Percentiles rank a stretch among this genome's conserved stretches.
Conservation (phyloP, 768 basidiomycete genomes). For the Amanita brunnescens region DNA sequence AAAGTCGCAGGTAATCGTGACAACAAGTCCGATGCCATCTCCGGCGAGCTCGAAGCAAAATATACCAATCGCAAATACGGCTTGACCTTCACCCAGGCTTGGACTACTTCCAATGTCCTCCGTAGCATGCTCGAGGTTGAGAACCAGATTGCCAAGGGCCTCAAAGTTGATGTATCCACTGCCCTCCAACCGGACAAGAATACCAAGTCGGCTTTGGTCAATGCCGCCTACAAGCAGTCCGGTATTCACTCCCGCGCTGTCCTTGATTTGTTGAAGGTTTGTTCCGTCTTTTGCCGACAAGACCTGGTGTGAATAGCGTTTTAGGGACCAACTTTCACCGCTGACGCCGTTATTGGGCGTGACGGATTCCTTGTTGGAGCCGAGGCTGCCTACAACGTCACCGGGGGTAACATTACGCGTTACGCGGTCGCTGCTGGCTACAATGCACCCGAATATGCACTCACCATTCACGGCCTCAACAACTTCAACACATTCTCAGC, state of each 20-base stretch:
- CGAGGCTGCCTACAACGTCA: slow-evolving; percentile 96
- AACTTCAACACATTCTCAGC: slow-evolving; percentile 92
- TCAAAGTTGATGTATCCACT: slow-evolving; percentile 89
- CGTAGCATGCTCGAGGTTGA: slow-evolving; percentile 90
- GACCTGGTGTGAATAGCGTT: not conserved
- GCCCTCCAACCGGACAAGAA: slow-evolving; percentile 82
- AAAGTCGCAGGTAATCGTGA: slow-evolving; percentile 83
- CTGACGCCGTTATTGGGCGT: slow-evolving; percentile 91
- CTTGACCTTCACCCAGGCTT: slow-evolving; percentile 87
- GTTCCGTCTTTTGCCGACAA: slow-evolving; percentile 13
- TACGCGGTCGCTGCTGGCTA: slow-evolving; percentile 91
- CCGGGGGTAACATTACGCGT: slow-evolving; percentile 83
- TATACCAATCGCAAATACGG: slow-evolving; percentile 89
- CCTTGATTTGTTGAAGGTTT: slow-evolving; percentile 91
- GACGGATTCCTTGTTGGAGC: slow-evolving; percentile 96
- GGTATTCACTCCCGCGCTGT: slow-evolving; percentile 86
- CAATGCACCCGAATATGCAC: slow-evolving; percentile 92
- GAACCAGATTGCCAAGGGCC: slow-evolving; percentile 93
- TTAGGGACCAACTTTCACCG: slow-evolving; percentile 94
- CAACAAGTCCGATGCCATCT: slow-evolving; percentile 62
- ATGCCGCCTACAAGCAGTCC: slow-evolving; percentile 90
- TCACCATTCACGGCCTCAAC: slow-evolving; percentile 90
- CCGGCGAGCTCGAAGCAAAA: slow-evolving; percentile 93
- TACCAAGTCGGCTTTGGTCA: slow-evolving; percentile 75
- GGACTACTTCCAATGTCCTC: slow-evolving; percentile 93